These are phyloP conservation scores for Funneliformis geosporum DNA, from an alignment of 192 early-diverging fungal species.

Conservation along the genomic window DNA sequence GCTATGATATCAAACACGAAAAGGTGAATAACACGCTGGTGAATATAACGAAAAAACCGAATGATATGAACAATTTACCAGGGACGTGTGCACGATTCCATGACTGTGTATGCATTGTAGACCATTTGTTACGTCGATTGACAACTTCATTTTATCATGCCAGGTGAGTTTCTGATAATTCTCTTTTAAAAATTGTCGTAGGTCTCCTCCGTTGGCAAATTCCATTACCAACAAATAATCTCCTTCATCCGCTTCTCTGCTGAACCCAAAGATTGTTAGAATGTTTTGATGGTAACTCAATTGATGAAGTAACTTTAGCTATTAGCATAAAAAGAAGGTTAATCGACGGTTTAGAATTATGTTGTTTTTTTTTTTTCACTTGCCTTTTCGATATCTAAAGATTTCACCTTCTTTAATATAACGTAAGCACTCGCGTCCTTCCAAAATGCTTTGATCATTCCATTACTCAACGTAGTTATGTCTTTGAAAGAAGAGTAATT, in stretches of 20 bases:
- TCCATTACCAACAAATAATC: constrained; percentile 13
- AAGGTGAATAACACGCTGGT: background rate
- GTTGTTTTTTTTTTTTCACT: background rate
- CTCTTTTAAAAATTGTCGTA: constrained; percentile 1
- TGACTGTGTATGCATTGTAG: constrained; percentile 3
- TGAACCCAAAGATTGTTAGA: background rate
- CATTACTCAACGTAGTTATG: background rate
- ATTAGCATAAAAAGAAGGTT: background rate
- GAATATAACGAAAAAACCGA: background rate
- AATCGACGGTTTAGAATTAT: background rate
- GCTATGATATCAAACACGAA: background rate
- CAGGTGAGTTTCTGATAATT: background rate
- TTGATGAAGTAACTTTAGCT: constrained; percentile 9
- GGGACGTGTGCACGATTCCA: background rate
- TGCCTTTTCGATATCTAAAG: background rate
- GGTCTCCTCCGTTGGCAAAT: constrained; percentile 5
- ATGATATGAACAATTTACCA: background rate
- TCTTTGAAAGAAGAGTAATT: background rate
- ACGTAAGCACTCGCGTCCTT: background rate
- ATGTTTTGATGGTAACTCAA: background rate
- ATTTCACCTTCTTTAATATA: background rate
- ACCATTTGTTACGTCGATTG: constrained; percentile 5
- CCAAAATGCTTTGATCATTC: background rate
- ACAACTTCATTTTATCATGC: constrained; percentile 4
- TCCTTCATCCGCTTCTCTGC: background rate